Conservation (phyloP, 495 filamentous ascomycete species). For the Penicillium psychrofluorescens region DNA sequence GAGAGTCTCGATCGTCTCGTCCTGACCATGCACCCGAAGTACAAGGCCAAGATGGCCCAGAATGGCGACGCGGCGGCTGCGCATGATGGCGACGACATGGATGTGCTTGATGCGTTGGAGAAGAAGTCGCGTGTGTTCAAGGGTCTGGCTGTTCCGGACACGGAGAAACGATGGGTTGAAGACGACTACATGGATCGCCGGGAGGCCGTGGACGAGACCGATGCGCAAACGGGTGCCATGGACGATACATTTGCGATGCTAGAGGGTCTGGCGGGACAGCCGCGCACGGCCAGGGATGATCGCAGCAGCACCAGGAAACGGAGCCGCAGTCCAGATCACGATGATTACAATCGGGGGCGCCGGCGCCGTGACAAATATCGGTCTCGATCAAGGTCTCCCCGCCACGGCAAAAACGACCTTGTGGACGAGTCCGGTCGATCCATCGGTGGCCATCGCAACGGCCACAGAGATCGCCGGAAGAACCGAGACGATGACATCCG, state of each 20-base stretch:
- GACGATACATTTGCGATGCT: conserved; percentile 92
- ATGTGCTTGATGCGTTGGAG: conserved; percentile 41
- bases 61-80: conserved; percentile 9
- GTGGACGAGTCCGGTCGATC: conserved; percentile 58
- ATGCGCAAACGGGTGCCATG: conserved; percentile 53
- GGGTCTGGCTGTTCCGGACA: conserved; percentile 83
- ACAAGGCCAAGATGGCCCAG: conserved; percentile 46
- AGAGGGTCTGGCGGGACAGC: conserved; percentile 74
- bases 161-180: conserved; percentile 52
- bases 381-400: conserved; percentile 45
- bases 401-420: conserved; percentile 43
- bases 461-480: conserved; percentile 29
- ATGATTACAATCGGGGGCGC: conserved; percentile 46
- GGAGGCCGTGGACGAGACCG: conserved; percentile 19
- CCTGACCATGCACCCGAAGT: conserved; percentile 82
- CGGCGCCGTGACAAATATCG: conserved; percentile 45
- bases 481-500: conserved; percentile 54
- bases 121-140: conserved; percentile 76
- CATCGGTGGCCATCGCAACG: conserved; percentile 32
- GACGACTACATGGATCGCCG: conserved; percentile 28
- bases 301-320: conserved; percentile 50
- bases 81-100: conserved; percentile 21
- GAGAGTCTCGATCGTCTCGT: conserved; percentile 88
- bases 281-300: conserved; percentile 22
- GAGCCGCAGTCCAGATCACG: conserved; percentile 64